phyloP scores from a whole-genome alignment of 352 stramenopile genomes.

The Pythium grandisporangium region DNA sequence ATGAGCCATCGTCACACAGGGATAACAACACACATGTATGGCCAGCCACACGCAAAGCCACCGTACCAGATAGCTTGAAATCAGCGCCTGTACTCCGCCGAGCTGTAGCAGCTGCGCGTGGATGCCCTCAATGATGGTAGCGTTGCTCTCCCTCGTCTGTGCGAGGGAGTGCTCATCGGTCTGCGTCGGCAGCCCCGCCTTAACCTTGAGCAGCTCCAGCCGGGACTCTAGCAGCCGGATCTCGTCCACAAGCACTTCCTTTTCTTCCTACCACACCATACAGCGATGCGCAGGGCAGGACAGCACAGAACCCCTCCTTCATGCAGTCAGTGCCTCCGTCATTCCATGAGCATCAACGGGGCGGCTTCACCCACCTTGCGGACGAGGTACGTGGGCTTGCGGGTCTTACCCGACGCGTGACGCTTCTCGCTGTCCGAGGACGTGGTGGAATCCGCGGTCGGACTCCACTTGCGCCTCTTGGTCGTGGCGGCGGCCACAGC shows the following conservation, averaged over 20 bases:
- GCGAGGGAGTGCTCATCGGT: constrained; percentile 3
- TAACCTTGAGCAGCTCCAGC: constrained; percentile 9
- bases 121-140: constrained; percentile 9
- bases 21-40: no score
- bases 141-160: constrained; percentile 3
- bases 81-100: constrained; percentile 6
- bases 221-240: constrained; percentile 10
- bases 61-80: constrained; percentile 6
- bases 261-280: constrained; percentile 8
- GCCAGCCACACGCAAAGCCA: no score
- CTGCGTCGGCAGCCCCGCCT: constrained; percentile 1
- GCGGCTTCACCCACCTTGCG: not conserved
- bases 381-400: not conserved
- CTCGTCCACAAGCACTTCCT: constrained; percentile 8
- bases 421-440: not conserved
- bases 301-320: no score
- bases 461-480: not conserved
- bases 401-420: not conserved
- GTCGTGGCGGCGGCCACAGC: not conserved
- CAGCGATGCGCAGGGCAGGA: no score
- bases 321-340: no score
- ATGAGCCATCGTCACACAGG: no score
- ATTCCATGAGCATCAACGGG: not conserved
- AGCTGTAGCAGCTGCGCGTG: constrained; percentile 8
- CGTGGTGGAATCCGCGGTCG: not conserved